Conservation (phyloP, 768 basidiomycete genomes). For the Pisolithus orientalis region DNA sequence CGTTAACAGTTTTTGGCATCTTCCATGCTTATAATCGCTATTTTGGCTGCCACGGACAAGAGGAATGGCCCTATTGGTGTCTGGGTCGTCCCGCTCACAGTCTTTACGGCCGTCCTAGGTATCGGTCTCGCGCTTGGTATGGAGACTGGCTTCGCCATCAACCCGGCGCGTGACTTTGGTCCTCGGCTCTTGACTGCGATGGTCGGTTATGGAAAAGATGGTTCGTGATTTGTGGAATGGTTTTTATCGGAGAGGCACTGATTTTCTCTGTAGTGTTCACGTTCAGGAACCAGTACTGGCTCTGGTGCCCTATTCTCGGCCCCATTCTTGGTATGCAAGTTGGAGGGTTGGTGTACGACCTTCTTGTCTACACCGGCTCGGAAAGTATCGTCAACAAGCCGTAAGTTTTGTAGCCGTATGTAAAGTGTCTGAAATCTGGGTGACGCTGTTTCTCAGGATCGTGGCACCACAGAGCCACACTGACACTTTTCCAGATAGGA, state of each 20-base stretch:
- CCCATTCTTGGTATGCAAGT: constrained; percentile 53
- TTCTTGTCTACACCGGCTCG: constrained; percentile 47
- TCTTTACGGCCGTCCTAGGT: constrained; percentile 56
- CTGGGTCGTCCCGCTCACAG: constrained; percentile 46
- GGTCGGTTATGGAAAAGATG: constrained; percentile 55
- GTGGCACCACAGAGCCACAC: too few relatives aligned
- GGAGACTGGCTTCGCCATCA: constrained; percentile 61
- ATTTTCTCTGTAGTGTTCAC: constrained; percentile 10
- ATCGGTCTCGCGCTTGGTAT: constrained; percentile 54
- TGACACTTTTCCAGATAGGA: too few relatives aligned
- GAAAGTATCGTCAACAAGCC: constrained; percentile 51
- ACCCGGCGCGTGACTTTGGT: constrained; percentile 69
- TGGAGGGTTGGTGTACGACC: constrained; percentile 53
- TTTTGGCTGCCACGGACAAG: constrained; percentile 50
- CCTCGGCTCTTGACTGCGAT: constrained; percentile 64
- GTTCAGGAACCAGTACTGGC: constrained; percentile 57
- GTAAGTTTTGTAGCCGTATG: constrained; percentile 23
- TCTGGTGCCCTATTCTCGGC: constrained; percentile 63
- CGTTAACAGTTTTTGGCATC: constrained; percentile 47
- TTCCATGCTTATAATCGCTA: constrained; percentile 45
- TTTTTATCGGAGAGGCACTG: neutral
- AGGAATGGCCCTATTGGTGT: constrained; percentile 41
- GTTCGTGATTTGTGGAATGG: constrained; percentile 29
- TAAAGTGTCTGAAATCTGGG: too few relatives aligned
- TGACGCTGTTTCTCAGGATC: too few relatives aligned